phyloP scores from a whole-genome alignment of 768 basidiomycete genomes.

The Mycena pura region DNA sequence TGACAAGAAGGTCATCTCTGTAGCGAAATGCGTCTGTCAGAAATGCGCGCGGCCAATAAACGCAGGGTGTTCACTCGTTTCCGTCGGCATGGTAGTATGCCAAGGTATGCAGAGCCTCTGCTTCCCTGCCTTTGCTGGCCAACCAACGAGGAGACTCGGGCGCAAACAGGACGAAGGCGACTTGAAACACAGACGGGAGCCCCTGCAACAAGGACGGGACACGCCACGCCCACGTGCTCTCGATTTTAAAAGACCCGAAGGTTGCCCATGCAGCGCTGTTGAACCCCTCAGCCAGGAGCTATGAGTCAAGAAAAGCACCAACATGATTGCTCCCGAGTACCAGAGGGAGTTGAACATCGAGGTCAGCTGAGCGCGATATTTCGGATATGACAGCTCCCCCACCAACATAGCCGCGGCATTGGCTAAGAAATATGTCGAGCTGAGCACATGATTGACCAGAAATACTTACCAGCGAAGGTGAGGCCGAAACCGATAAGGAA shows the following conservation, averaged over 20 bases:
- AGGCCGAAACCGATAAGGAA: conserved; percentile 81
- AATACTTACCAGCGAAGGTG: conserved; percentile 62
- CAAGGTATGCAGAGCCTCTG: conserved; percentile 69
- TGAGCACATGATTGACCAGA: not conserved
- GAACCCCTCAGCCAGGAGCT: not conserved
- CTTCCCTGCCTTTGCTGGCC: conserved; percentile 74
- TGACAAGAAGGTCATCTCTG: conserved; percentile 69
- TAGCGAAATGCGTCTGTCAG: not conserved
- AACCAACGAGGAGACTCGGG: conserved; percentile 90
- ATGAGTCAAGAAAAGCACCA: conserved; percentile 32
- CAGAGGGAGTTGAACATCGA: conserved; percentile 85
- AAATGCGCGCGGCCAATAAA: not conserved
- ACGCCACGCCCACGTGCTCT: conserved; percentile 81
- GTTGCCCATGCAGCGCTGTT: conserved; percentile 82
- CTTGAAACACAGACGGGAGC: conserved; percentile 70
- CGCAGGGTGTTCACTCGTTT: conserved; percentile 49
- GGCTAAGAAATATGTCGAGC: conserved; percentile 39
- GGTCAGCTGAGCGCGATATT: conserved; percentile 80
- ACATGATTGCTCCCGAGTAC: conserved; percentile 85
- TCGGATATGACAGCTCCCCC: conserved; percentile 83
- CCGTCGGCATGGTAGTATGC: conserved; percentile 88
- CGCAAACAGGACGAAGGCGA: conserved; percentile 67
- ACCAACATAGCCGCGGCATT: conserved; percentile 85
- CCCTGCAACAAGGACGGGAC: conserved; percentile 78
- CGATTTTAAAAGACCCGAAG: conserved; percentile 78